Evolutionary conservation across 495 filamentous ascomycete genomes (phyloP).

Genomic region (Aspergillus egyptiacus): DNA sequence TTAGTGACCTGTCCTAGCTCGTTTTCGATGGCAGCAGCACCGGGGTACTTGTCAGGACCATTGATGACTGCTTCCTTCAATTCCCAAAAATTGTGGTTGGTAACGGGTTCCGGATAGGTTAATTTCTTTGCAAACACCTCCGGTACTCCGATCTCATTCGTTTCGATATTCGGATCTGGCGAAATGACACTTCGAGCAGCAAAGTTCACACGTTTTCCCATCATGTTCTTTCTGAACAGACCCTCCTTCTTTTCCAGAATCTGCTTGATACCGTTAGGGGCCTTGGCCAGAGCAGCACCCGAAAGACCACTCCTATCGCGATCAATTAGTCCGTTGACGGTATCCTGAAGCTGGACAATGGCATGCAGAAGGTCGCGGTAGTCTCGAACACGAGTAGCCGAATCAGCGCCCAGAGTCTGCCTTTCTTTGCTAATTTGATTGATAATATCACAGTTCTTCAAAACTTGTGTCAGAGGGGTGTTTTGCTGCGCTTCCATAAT

Average conservation of each 20-base stretch:
- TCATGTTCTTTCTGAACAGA: constrained; percentile 98
- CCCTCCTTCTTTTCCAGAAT: constrained; percentile 98
- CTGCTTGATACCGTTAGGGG: constrained; percentile 79
- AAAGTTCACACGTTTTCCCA: constrained; percentile 99
- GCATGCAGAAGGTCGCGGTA: constrained; percentile 61
- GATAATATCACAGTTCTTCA: constrained; percentile 63
- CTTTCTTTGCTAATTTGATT: constrained; percentile 72
- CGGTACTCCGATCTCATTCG: constrained; percentile 96
- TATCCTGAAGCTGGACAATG: constrained; percentile 77
- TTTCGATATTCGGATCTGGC: constrained; percentile 97
- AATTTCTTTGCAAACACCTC: constrained; percentile 94
- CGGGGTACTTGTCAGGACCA: constrained; percentile 88
- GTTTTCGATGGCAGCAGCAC: constrained; percentile 89
- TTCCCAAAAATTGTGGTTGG: constrained; percentile 92
- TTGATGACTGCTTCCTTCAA: constrained; percentile 96
- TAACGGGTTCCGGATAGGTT: constrained; percentile 96
- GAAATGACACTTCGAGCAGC: constrained; percentile 97
- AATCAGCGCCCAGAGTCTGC: constrained; percentile 40
- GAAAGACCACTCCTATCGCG: constrained; percentile 73
- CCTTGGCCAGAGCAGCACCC: constrained; percentile 50
- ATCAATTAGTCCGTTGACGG: constrained; percentile 87
- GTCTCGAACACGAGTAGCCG: constrained; percentile 39
- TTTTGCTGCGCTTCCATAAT: constrained; percentile 85
- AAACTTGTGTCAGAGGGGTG: constrained; percentile 69
- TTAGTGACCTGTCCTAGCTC: constrained; percentile 89